These are phyloP conservation scores for Rhytidiadelphus loreus DNA, from an alignment of 225 moss, liverwort and hornwort species.

Conservation along the genomic window DNA sequence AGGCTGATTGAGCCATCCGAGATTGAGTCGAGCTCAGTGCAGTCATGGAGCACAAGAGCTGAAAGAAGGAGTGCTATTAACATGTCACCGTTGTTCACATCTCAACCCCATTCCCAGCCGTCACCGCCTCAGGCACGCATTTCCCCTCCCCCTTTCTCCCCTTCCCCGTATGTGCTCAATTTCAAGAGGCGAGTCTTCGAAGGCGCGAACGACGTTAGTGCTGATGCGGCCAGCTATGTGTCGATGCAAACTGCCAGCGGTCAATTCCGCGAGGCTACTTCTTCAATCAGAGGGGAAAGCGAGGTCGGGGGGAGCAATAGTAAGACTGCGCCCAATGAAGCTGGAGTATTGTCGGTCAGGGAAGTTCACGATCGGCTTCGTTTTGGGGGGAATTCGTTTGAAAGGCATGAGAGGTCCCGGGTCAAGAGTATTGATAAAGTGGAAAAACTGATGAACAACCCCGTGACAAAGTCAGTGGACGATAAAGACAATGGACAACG, in stretches of 20 bases:
- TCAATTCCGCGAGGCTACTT: not conserved
- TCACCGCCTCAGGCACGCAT: conserved; percentile 43
- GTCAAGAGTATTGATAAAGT: not conserved
- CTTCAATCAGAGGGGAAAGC: not conserved
- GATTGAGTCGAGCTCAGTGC: conserved; percentile 24
- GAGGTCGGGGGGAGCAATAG: not conserved
- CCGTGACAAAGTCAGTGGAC: not conserved
- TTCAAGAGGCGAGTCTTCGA: conserved; percentile 70
- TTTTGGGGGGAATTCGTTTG: not conserved
- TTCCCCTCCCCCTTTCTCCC: conserved; percentile 57
- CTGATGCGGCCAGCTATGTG: conserved; percentile 5
- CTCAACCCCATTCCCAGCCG: conserved; percentile 37
- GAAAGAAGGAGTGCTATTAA: conserved; percentile 23
- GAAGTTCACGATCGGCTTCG: not conserved
- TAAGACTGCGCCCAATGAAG: not conserved
- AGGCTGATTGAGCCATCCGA: conserved; percentile 75
- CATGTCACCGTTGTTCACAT: conserved; percentile 43
- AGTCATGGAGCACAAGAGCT: conserved; percentile 20
- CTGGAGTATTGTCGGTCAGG: conserved; percentile 7
- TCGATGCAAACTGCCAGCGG: not conserved
- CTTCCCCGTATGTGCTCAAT: conserved; percentile 78
- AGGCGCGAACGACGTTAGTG: conserved; percentile 16
- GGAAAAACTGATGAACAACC: not conserved
- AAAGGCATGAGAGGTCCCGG: not conserved
- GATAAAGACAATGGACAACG: not conserved